phyloP scores from a whole-genome alignment of 768 basidiomycete genomes.

The Trametes cinnabarina region DNA sequence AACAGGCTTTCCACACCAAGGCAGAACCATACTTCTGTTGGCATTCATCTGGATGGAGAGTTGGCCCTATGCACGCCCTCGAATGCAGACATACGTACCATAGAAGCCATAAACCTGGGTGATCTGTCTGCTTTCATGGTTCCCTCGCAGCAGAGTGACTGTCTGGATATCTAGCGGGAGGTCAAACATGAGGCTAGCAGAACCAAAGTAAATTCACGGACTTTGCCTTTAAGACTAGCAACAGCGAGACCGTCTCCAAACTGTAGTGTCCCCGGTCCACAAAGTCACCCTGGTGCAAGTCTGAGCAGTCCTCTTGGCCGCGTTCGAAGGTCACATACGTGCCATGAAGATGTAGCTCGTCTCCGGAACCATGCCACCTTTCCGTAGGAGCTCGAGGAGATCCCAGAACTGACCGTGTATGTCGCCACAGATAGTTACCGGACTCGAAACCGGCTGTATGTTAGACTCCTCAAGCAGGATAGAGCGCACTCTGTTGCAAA shows the following conservation, averaged over 20 bases:
- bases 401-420: slow-evolving; percentile 99
- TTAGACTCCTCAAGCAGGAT: slow-evolving; percentile 96
- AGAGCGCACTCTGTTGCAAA: slow-evolving; percentile 86
- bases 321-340: slow-evolving; percentile 45
- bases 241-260: slow-evolving; percentile 87
- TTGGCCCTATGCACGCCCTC: background rate
- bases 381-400: slow-evolving; percentile 81
- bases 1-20: slow-evolving; percentile 96
- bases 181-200: background rate
- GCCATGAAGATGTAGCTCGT: slow-evolving; percentile 97
- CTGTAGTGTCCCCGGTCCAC: slow-evolving; percentile 97
- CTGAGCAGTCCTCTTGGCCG: slow-evolving; percentile 19
- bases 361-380: slow-evolving; percentile 82
- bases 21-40: slow-evolving; percentile 97
- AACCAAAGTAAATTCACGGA: slow-evolving; percentile 29
- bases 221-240: slow-evolving; percentile 89
- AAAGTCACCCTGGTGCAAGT: slow-evolving; percentile 77
- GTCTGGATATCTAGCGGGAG: slow-evolving; percentile 73
- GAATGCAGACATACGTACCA: slow-evolving; percentile 48
- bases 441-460: slow-evolving; percentile 92
- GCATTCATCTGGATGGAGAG: slow-evolving; percentile 72
- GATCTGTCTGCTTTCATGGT: slow-evolving; percentile 96
- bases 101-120: slow-evolving; percentile 99
- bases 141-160: slow-evolving; percentile 90
- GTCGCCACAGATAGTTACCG: slow-evolving; percentile 94